phyloP scores from a whole-genome alignment of 1,139 yeast species.

The Pichia sp. region DNA sequence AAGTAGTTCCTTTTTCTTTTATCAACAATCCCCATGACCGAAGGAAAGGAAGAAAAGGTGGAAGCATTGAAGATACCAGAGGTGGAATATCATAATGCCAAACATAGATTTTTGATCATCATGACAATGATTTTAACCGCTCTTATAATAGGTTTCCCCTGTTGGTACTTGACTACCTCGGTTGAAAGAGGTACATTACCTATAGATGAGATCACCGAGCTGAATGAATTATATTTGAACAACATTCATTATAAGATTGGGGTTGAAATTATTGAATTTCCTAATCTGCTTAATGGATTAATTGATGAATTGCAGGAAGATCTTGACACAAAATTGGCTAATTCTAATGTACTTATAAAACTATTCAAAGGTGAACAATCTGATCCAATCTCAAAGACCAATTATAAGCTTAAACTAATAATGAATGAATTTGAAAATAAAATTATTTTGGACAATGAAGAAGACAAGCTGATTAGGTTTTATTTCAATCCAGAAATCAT shows the following conservation, averaged over 20 bases:
- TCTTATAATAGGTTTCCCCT: slow-evolving; percentile 58
- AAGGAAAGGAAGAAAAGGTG: neutral
- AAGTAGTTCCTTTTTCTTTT: too few relatives aligned
- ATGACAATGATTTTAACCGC: slow-evolving; percentile 28
- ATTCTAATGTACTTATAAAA: slow-evolving; percentile 3
- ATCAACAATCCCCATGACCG: too few relatives aligned
- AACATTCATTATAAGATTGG: slow-evolving; percentile 39
- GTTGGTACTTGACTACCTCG: slow-evolving; percentile 64
- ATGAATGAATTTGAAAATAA: slow-evolving; percentile 21
- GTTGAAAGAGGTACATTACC: slow-evolving; percentile 75
- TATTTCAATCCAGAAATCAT: slow-evolving; percentile 27
- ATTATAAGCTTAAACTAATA: slow-evolving; percentile 23
- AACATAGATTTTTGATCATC: slow-evolving; percentile 14
- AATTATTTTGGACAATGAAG: slow-evolving; percentile 29
- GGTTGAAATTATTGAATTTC: slow-evolving; percentile 34
- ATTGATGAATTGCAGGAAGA: slow-evolving; percentile 28
- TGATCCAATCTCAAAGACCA: slow-evolving; percentile 8
- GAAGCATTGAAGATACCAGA: neutral
- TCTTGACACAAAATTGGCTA: slow-evolving; percentile 21
- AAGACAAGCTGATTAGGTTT: slow-evolving; percentile 26
- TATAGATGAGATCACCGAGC: slow-evolving; percentile 38
- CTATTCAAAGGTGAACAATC: slow-evolving; percentile 1
- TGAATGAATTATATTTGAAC: slow-evolving; percentile 19
- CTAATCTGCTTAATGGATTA: slow-evolving; percentile 25
- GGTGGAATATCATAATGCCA: neutral